Conservation (phyloP, 345 rosid species). For the Trapa incisa region DNA sequence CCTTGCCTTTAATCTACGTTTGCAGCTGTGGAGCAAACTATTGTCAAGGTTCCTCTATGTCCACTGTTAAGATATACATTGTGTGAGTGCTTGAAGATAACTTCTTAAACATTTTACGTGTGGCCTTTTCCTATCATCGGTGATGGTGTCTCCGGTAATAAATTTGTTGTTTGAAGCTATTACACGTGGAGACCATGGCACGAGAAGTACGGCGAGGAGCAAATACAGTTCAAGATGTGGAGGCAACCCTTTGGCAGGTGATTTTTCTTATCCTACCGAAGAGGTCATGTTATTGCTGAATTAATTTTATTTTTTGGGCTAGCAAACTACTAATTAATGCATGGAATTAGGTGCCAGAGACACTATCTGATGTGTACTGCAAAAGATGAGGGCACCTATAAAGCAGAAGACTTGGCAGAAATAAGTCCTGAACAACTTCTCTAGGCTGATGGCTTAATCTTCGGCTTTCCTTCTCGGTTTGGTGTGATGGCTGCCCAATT, state of each 20-base stretch:
- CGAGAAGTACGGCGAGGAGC: conserved; percentile 73
- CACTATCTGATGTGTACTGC: conserved; percentile 43
- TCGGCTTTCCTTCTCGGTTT: conserved; percentile 90
- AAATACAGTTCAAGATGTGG: conserved; percentile 56
- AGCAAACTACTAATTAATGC: not conserved
- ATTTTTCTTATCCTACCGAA: not conserved
- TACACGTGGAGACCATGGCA: conserved; percentile 94
- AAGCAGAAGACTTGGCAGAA: conserved; percentile 62
- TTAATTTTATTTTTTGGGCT: not conserved
- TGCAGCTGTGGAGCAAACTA: not conserved
- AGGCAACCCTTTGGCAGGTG: conserved; percentile 94
- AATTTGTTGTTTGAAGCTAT: conserved; percentile 28
- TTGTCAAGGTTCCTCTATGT: conserved; percentile 21
- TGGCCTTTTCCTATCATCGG: not conserved
- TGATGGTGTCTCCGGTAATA: not conserved
- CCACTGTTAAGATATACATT: conserved; percentile 44
- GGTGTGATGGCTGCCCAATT: conserved; percentile 91
- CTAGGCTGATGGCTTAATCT: conserved; percentile 87
- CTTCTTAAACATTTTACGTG: not conserved
- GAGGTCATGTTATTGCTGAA: not conserved
- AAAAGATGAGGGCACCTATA: conserved; percentile 71
- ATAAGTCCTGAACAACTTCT: conserved; percentile 59
- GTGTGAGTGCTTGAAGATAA: conserved; percentile 28
- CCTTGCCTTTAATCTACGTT: not conserved
- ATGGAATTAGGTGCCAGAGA: conserved; percentile 53